Percentiles rank a stretch among this genome's conserved stretches.
phyloP scores from a whole-genome alignment of 1,139 yeast species.

The Blastobotrys proliferans region DNA sequence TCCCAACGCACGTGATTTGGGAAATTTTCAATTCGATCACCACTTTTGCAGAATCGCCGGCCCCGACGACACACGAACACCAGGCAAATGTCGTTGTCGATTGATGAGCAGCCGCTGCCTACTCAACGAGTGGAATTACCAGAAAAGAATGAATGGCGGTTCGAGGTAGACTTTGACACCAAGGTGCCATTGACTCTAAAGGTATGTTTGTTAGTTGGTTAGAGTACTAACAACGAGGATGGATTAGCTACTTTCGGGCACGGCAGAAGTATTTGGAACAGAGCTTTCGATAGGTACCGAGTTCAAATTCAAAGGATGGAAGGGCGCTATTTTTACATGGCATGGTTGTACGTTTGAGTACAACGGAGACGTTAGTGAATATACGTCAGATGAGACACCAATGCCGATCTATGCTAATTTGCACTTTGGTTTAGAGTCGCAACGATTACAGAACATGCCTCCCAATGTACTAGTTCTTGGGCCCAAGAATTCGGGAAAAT shows the following conservation, averaged over 20 bases:
- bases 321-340: conserved; percentile 59
- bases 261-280: conserved; percentile 89
- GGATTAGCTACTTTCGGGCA: conserved; percentile 48
- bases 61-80: no score
- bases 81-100: no score
- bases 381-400: conserved; percentile 65
- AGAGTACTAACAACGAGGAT: not conserved
- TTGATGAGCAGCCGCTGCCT: no score
- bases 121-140: conserved; percentile 20
- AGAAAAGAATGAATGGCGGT: conserved; percentile 66
- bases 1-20: no score
- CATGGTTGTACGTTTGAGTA: conserved; percentile 48
- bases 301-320: conserved; percentile 54
- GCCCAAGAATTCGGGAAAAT: conserved; percentile 68
- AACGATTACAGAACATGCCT: conserved; percentile 37
- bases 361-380: conserved; percentile 45
- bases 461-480: conserved; percentile 79
- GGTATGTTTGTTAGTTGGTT: conserved; percentile 29
- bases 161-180: conserved; percentile 56
- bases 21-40: no score
- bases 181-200: conserved; percentile 53
- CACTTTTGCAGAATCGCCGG: no score
- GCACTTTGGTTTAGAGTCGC: conserved; percentile 70
- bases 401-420: conserved; percentile 62
- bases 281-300: conserved; percentile 75